Evolutionary conservation across 139 green algal species (phyloP), one percentile per base, ranked within the genome.

Genomic region (Zygnema cylindricum): DNA sequence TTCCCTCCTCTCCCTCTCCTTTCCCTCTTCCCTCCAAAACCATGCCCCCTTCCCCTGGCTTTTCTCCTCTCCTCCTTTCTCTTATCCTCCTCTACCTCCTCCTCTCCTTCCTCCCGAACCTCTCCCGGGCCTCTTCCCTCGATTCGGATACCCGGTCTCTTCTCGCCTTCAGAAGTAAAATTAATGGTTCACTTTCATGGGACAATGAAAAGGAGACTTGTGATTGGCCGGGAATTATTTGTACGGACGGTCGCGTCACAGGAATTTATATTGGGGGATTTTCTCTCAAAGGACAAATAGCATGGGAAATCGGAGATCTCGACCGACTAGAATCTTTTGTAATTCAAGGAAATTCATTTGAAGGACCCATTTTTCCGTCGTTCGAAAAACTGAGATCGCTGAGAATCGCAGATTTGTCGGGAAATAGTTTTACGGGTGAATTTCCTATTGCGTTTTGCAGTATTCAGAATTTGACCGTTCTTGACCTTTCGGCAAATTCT

Each of bases 401-500:
- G 16, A 7, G 49, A 63, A 16, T 63, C 7, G 49, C 77, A 30
- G n/a, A 87, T 32, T 2, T 87, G 0, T 77, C 42, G 16, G 7
- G 32, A 39, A 87, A 87, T 1, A 41, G 32, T 1, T 78, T 87
- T 40, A 69, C 40, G 1, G 81, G 81, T 30, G 39, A 43, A 7
- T 41, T 87, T 33, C 81, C 81, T 30, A 43, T 23, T 3, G 7
- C 71, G 7, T 23, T 79, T 16, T 16, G 7, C 16, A 7, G 49
- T 7, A 7, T 86, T 3, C 33, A 3, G 3, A 2, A 36, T 25
- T 43, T 86, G 42, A 11, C 3, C 1, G 23, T 11, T 16, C 39
- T 86, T 3, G 30, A 86, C 36, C 38, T 86, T 25, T 79, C 41
- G 32, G 3, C 54, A 11, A 86, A 86, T 43, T 42, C 33, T 77